Evolutionary conservation across 495 filamentous ascomycete genomes (phyloP).

Genomic region (Lasiosphaeris hirsuta): DNA sequence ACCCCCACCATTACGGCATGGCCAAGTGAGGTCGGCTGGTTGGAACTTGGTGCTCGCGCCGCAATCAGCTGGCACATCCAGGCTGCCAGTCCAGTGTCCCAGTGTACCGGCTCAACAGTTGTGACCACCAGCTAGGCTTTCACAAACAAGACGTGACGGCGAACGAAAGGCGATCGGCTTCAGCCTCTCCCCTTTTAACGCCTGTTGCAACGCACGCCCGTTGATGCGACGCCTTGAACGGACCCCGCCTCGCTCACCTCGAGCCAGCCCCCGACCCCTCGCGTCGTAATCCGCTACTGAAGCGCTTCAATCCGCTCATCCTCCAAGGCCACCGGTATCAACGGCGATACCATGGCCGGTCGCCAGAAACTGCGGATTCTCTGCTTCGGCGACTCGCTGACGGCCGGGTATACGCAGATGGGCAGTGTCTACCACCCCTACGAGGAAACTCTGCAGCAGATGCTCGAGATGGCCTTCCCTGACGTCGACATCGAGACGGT

Average conservation of each 20-base stretch:
- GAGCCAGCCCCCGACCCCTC: not conserved
- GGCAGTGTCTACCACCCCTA: slow-evolving; percentile 53
- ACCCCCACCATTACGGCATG: no score
- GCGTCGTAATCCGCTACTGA: not conserved
- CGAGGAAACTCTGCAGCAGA: slow-evolving; percentile 34
- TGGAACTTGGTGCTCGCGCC: no score
- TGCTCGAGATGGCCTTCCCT: slow-evolving; percentile 40
- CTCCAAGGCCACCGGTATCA: not conserved
- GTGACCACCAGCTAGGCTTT: no score
- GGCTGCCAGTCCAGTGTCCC: no score
- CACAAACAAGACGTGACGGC: no score
- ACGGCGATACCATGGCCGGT: slow-evolving; percentile 18
- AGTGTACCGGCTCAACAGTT: no score
- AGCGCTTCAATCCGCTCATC: not conserved
- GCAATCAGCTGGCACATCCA: no score
- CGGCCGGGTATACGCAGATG: slow-evolving; percentile 49
- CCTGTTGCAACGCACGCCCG: no score
- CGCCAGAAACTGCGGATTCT: slow-evolving; percentile 46
- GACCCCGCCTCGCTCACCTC: not conserved
- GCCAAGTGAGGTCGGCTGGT: no score
- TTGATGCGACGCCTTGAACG: no score
- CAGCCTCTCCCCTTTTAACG: no score
- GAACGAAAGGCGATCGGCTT: no score
- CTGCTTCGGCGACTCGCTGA: slow-evolving; percentile 65
- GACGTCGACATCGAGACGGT: slow-evolving; percentile 32